Base-by-base conservation (phyloP, 1,284 basidiomycete genomes). In the Fomitopsis betulina region DNA sequence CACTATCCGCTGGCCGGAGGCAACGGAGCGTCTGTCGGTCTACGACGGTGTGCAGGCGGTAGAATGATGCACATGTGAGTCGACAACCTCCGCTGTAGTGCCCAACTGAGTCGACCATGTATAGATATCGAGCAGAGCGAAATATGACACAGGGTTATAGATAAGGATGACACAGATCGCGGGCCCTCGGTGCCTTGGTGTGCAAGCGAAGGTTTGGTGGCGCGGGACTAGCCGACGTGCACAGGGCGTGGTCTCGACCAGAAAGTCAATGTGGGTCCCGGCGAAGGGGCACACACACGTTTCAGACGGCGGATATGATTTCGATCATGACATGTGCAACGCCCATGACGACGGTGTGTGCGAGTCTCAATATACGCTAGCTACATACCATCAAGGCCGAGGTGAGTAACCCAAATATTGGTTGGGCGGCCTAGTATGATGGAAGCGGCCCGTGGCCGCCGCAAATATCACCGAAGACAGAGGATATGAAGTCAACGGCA, bases 1-100 rank as follows among this genome's bases (percentile, higher is more conserved):
- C 45, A 79, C 72, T 17, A 79, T 92, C 57, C 81, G 85, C 63
- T 98, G 96, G 96, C 70, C 79, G 17, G 86, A 85, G 63, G 96
- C 94, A 3, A 87, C 85, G 71, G 70, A 77, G 66, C 77, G 83
- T 57, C 76, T 98, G 67, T 84, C 89, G 35, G 83, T 80, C 21
- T 98, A 98, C 75, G 91, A 91, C 68, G 95, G 95, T 57, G 90
- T 93, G 57, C 96, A 98, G 76, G 94, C 90, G 25, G 78, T 94
- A 55, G 85, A 86, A 43, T 77, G 33, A 15, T 53, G 32, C 32
- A 21, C 49, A 51, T 30, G 49, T 51, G 49, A 51, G 49, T 51
- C 19, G 49, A 2, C 7, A 37, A 17, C 32, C 27, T 1, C 8
- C 21, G 10, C 15, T 21, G 12, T 5, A 21, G 27, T 30, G 25